These are phyloP conservation scores for Neocucurbitaria cava DNA, from an alignment of 2,329 filamentous ascomycete species.

Conservation along the genomic window DNA sequence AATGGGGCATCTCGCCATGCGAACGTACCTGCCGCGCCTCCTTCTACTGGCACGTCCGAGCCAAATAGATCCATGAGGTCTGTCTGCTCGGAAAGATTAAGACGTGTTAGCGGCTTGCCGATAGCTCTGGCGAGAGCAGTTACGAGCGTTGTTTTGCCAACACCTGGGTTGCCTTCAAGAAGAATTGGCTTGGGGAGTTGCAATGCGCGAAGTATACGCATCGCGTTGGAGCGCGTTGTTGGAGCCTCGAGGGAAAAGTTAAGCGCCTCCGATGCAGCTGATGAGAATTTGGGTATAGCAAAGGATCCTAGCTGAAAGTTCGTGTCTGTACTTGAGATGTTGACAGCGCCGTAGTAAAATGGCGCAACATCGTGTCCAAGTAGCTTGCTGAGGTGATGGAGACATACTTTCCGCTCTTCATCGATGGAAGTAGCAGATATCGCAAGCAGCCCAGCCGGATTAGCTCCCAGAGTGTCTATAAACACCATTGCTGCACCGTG, in stretches of 20 bases:
- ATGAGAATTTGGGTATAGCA: conserved; percentile 62
- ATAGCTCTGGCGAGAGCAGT: conserved; percentile 81
- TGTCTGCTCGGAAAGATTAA: conserved; percentile 97
- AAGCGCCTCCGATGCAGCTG: conserved; percentile 57
- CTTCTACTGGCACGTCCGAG: conserved; percentile 93
- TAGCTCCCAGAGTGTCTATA: conserved; percentile 92
- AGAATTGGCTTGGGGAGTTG: conserved; percentile 91
- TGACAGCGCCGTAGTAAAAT: conserved; percentile 70
- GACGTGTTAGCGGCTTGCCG: conserved; percentile 83
- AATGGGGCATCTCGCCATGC: conserved; percentile 97
- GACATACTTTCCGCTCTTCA: conserved; percentile 74
- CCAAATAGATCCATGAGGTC: conserved; percentile 98
- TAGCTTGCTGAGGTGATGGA: conserved; percentile 74
- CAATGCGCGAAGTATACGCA: conserved; percentile 87
- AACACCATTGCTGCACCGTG: conserved; percentile 96
- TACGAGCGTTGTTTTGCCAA: conserved; percentile 95
- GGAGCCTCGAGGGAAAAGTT: conserved; percentile 84
- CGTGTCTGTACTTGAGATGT: conserved; percentile 62
- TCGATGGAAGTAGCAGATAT: conserved; percentile 73
- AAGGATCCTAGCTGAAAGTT: conserved; percentile 77
- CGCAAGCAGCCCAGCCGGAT: conserved; percentile 85
- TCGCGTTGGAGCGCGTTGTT: conserved; percentile 87
- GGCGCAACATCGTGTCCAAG: conserved; percentile 67
- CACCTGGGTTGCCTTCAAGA: conserved; percentile 95
- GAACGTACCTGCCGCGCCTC: conserved; percentile 88